Conservation (phyloP, 129 eudicot species). For the Kitagawia praeruptora region DNA sequence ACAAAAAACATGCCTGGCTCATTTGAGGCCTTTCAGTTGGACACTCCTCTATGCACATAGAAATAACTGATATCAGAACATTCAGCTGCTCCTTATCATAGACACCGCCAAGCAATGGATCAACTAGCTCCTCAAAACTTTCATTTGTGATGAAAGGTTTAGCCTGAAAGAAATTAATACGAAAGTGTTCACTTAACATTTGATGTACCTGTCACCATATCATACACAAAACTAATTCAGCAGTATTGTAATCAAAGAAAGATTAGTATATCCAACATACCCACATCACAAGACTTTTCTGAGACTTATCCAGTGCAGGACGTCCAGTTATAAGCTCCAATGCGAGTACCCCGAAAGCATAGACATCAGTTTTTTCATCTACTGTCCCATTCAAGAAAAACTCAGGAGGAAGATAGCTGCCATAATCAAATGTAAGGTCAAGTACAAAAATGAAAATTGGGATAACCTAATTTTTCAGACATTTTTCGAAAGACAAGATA, state of each 20-base stretch:
- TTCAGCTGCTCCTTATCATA: slow-evolving; percentile 52
- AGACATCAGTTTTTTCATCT: slow-evolving; percentile 85
- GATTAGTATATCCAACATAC: slow-evolving; percentile 31
- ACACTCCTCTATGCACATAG: slow-evolving; percentile 49
- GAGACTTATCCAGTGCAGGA: slow-evolving; percentile 65
- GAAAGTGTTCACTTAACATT: background rate
- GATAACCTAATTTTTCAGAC: background rate
- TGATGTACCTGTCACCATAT: background rate
- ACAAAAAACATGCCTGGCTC: slow-evolving; percentile 45
- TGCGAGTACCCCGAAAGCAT: slow-evolving; percentile 73
- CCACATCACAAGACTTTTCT: slow-evolving; percentile 87
- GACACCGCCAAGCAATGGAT: slow-evolving; percentile 52
- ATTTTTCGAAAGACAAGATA: background rate
- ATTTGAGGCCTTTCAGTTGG: slow-evolving; percentile 67
- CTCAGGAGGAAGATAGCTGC: slow-evolving; percentile 94
- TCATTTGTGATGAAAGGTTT: slow-evolving; percentile 55
- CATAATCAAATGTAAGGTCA: slow-evolving; percentile 2
- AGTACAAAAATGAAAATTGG: background rate
- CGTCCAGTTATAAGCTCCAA: slow-evolving; percentile 83
- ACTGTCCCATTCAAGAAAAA: slow-evolving; percentile 74
- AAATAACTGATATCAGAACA: slow-evolving; percentile 40
- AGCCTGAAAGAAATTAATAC: slow-evolving; percentile 40
- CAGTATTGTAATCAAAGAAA: background rate
- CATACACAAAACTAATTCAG: background rate
- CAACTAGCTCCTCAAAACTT: slow-evolving; percentile 43